Percentiles rank a stretch among this genome's conserved stretches.
Conservation (phyloP, 2,329 filamentous ascomycete species). For the Waltergamsia citrina region DNA sequence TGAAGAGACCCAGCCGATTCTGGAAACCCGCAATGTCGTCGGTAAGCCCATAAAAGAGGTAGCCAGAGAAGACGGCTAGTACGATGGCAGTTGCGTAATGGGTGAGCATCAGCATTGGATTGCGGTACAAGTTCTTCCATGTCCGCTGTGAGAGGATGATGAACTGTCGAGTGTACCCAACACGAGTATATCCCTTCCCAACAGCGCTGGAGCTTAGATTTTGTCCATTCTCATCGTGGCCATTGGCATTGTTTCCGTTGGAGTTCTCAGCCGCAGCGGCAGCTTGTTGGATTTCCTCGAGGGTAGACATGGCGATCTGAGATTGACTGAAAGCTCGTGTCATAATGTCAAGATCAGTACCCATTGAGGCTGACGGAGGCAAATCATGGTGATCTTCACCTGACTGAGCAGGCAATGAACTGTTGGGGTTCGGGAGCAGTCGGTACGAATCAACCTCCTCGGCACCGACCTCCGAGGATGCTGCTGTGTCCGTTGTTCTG, state of each 20-base stretch:
- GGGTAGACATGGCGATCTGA: conserved; percentile 63
- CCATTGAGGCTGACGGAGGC: conserved; percentile 47
- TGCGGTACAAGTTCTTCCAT: conserved; percentile 95
- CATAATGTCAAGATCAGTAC: conserved; percentile 74
- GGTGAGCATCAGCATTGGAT: conserved; percentile 96
- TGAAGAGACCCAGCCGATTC: conserved; percentile 92
- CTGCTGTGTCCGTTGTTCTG: conserved; percentile 52
- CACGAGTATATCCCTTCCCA: conserved; percentile 72
- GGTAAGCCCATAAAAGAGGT: conserved; percentile 90
- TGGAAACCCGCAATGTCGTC: conserved; percentile 97
- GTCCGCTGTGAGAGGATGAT: conserved; percentile 81
- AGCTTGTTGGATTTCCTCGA: conserved; percentile 68
- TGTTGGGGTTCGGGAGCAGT: conserved; percentile 34
- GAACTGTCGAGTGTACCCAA: conserved; percentile 76
- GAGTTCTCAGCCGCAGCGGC: conserved; percentile 54
- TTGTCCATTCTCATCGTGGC: conserved; percentile 31
- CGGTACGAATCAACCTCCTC: conserved; percentile 42
- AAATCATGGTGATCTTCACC: conserved; percentile 62
- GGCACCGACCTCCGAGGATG: conserved; percentile 44
- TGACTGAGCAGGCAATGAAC: conserved; percentile 43
- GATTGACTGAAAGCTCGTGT: conserved; percentile 69
- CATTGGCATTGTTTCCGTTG: conserved; percentile 54
- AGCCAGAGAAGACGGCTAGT: conserved; percentile 87
- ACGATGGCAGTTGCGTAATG: conserved; percentile 97
- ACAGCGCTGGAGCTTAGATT: conserved; percentile 48